Evolutionary conservation across 1,284 basidiomycete genomes (phyloP), one percentile per base, ranked within the genome.

Genomic region (Pterulicium gracile): DNA sequence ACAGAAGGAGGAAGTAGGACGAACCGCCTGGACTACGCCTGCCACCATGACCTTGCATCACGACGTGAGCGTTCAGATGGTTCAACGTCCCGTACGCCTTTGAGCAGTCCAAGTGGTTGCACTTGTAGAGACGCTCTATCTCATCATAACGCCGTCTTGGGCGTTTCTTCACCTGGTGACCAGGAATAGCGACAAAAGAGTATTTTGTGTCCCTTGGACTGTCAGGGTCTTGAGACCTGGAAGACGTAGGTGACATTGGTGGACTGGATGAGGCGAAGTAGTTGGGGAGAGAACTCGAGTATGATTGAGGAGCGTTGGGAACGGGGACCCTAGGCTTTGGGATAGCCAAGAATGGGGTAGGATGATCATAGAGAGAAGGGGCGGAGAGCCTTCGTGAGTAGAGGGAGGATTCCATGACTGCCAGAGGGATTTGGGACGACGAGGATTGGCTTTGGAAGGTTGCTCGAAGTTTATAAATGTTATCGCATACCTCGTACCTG

Each of bases 51-150:
- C 88, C 88, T 63, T 93, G 91, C 88, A 93, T 92, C 18, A 80
- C 85, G 52, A 94, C 88, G 61, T 94, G 90, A 15, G 90, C 89
- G 59, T 94, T 94, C 51, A 94, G 73, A 61, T 94, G 90, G 62
- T 94, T 94, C 39, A 94, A 72, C 3, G 88, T 92, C 17, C 88
- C 88, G 58, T 92, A 91, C 42, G 84, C 73, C 65, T 94, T 94
- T 35, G 77, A 72, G 63, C 90, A 94, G 42, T 86, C 83, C 1
- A 79, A 80, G 75, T 81, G 93, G 19, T 72, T 73, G 69, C 90
- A 94, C 49, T 79, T 75, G 62, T 94, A 94, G 41, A 93, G 67
- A n/a, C 91, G 76, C 65, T 94, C 91, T 51, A 94, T 93, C 72
- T 92, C 89, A 59, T 92, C 89, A 63, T 88, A 90, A 46, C 87